Percentiles rank a stretch among this genome's conserved stretches.
Conservation (phyloP, 306 rosid species). For the Fagus crenata region DNA sequence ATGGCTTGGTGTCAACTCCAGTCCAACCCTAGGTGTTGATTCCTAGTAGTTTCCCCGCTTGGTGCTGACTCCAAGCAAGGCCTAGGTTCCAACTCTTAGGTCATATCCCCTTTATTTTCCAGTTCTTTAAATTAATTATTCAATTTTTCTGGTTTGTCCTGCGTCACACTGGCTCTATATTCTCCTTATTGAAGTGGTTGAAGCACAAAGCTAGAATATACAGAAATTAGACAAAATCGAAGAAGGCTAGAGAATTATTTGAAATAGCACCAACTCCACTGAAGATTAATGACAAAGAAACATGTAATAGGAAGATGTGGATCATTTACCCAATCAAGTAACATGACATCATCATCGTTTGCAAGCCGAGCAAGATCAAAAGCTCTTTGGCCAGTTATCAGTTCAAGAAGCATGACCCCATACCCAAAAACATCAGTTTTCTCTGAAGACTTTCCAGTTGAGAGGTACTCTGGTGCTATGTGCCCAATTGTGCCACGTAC, state of each 20-base stretch:
- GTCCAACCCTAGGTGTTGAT: too few relatives aligned
- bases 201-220: background rate
- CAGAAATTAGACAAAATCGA: background rate
- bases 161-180: background rate
- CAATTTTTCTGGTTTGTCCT: too few relatives aligned
- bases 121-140: too few relatives aligned
- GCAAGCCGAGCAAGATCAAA: slow-evolving; percentile 97
- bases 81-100: too few relatives aligned
- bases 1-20: too few relatives aligned
- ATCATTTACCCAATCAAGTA: slow-evolving; percentile 87
- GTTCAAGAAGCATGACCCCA: slow-evolving; percentile 98
- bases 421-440: slow-evolving; percentile 96
- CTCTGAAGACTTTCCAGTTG: slow-evolving; percentile 93
- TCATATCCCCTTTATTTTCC: too few relatives aligned
- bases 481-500: slow-evolving; percentile 95
- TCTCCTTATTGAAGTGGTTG: background rate
- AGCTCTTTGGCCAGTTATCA: slow-evolving; percentile 94
- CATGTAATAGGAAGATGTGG: background rate
- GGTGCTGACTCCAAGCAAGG: too few relatives aligned
- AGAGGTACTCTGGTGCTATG: slow-evolving; percentile 91
- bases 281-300: background rate
- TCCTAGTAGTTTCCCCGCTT: too few relatives aligned
- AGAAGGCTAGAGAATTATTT: background rate
- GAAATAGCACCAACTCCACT: background rate
- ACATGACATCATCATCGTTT: slow-evolving; percentile 77